phyloP scores from a whole-genome alignment of 2,329 filamentous ascomycete genomes.

The Ascochyta fabae region DNA sequence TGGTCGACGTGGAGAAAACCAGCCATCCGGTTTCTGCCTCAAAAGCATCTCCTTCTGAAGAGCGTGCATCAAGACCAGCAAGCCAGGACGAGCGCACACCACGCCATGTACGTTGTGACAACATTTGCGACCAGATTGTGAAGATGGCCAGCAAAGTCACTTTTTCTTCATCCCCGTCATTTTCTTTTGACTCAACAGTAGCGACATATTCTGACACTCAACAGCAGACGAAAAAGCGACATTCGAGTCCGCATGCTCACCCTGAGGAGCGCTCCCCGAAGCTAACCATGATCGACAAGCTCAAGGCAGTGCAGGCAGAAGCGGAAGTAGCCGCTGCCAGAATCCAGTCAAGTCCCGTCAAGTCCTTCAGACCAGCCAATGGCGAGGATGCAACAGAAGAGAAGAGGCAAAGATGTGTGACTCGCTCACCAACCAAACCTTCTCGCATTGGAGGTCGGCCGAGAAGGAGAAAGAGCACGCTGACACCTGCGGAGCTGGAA shows the following conservation, averaged over 20 bases:
- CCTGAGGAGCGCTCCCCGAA: conserved; percentile 49
- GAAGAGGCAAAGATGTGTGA: conserved; percentile 30
- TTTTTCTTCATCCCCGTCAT: conserved; percentile 31
- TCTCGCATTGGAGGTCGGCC: conserved; percentile 61
- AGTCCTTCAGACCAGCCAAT: conserved; percentile 14
- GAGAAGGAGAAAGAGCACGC: conserved; percentile 73
- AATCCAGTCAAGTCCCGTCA: conserved; percentile 17
- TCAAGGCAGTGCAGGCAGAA: conserved; percentile 52
- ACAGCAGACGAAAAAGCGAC: conserved; percentile 46
- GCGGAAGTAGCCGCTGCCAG: conserved; percentile 52
- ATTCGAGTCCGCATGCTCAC: conserved; percentile 47
- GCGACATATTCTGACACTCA: conserved; percentile 36
- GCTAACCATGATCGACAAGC: conserved; percentile 56
- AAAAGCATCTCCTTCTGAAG: conserved; percentile 25
- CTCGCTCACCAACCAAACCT: conserved; percentile 49
- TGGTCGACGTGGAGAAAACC: conserved; percentile 29
- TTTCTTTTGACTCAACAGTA: conserved; percentile 12
- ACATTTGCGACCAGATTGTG: conserved; percentile 29
- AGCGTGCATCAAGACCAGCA: conserved; percentile 27
- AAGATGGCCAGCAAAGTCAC: conserved; percentile 37
- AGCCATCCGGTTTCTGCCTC: conserved; percentile 25
- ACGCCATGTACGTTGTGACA: conserved; percentile 48
- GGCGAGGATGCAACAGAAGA: conserved; percentile 31
- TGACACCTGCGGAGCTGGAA: conserved; percentile 77
- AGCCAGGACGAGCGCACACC: conserved; percentile 39